These are phyloP conservation scores for Closterium sp. DNA, from an alignment of 139 green algal species.

Conservation along the genomic window DNA sequence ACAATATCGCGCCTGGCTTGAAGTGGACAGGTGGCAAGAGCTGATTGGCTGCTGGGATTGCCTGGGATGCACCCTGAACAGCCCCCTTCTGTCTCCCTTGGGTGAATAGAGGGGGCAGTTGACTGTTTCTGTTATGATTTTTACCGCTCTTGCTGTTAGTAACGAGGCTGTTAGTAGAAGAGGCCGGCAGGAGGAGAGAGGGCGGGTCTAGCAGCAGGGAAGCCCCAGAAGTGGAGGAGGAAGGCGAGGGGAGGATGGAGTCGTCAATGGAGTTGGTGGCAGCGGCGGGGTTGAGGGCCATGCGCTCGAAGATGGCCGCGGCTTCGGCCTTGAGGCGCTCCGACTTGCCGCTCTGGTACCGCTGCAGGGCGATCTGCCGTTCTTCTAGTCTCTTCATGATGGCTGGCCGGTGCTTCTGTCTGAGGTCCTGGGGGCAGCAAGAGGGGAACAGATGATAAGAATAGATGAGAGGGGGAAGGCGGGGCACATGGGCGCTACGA, in stretches of 20 bases:
- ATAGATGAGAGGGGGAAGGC: background rate
- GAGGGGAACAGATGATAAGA: background rate
- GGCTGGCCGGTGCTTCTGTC: constrained; percentile 13
- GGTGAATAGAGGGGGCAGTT: background rate
- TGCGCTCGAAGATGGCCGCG: background rate
- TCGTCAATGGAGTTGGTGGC: background rate
- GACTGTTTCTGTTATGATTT: background rate
- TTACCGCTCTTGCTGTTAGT: background rate
- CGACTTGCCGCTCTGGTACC: constrained; percentile 27
- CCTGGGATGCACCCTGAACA: background rate
- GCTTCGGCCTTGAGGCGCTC: constrained; percentile 19
- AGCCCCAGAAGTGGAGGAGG: background rate
- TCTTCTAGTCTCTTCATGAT: constrained; percentile 4
- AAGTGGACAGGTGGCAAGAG: background rate
- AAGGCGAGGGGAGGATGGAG: background rate
- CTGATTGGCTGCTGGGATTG: background rate
- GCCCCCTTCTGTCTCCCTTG: background rate
- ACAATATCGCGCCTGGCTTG: background rate
- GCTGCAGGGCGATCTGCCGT: background rate
- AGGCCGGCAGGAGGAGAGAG: background rate
- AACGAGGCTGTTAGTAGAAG: background rate
- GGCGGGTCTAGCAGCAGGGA: background rate
- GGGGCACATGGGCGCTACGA: too few species aligned
- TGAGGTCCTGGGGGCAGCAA: background rate
- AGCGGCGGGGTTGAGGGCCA: background rate